Base-by-base conservation (phyloP, 2,329 filamentous ascomycete genomes). In the Clathrospora elynae region DNA sequence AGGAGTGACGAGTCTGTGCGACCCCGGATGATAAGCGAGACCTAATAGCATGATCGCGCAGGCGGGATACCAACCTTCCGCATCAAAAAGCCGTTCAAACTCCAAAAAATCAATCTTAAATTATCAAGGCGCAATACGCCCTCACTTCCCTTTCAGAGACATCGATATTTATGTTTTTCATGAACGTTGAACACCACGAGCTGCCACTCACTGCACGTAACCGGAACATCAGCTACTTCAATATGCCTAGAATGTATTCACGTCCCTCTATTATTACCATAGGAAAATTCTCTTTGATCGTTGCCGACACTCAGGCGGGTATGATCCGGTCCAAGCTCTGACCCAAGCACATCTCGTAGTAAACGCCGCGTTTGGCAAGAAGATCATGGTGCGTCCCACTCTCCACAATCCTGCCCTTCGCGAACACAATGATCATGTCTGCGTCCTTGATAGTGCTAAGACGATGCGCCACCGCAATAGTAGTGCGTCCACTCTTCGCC, bases 381-480 rank as follows among this genome's bases (percentile, higher is more conserved):
- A 76, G 46, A 44, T 74, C 67, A 29, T 63, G 57, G 55, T 76
- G 74, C 3, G 55, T 92, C 3, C 92, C 92, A 52, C 82, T 79
- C 74, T 97, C 92, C 1, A 90, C 87, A 33, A 97, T 83, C 42
- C 81, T 79, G 4, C 92, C 92, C 60, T 87, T 85, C 67, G 96
- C 90, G 66, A 97, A 93, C 3, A 97, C 91, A 55, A 95, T 93
- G 60, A 97, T 97, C 36, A 90, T 74, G 67, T 97, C 92, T 1
- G 92, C 92, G 66, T 93, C 92, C 66, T 96, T 90, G 52, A 97
- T 96, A 0, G 92, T 96, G 63, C 85, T 90, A 10, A 97, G 75
- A 19, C 92, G 79, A 71, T 99, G 93, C 6, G 93, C 93, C 1
- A 99, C 91, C 1, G 92, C 91, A 51, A 97, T 91, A 0, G 92